Evolutionary conservation across 768 basidiomycete species (phyloP), one percentile per base, ranked within the genome.

Genomic region (Lactarius sp.): DNA sequence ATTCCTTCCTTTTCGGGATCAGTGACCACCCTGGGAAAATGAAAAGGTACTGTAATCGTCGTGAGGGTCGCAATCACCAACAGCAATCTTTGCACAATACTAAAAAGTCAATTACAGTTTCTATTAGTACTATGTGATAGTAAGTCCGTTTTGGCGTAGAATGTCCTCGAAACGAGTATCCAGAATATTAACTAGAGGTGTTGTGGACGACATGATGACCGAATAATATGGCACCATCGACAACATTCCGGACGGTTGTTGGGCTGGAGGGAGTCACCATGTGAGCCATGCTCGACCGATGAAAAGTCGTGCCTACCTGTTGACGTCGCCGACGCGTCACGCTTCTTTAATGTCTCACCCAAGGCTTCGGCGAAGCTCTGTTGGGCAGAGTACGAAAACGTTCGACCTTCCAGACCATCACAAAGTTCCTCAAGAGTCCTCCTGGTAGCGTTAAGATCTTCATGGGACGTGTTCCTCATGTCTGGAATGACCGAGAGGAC

Each of bases 371-470:
- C 42, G 13, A 65, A 51, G 22, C 31, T 37, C 18, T 56, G 6
- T 59, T 52, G 64, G 10, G n/a, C 54, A 14, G 59, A 42, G 4
- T 4, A 12, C 22, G 59, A 46, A 42, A 60, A 52, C n/a, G n/a
- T n/a, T 5, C 7, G 14, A 13, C 42, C 54, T 1, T 56, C 18
- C 34, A 65, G 41, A 9, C 49, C 59, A 37, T 8, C 46, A 34
- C 64, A 60, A 46, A 65, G 59, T 2, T 56, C 49, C 1, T 20
- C 10, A 39, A 60, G 47, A 12, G 59, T 56, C 49, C 16, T 37
- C 27, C 46, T 60, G 13, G 27, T 31, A 8, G 37, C 59, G 7
- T 60, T 14, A 8, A 65, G 49, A 12, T 65, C 64, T n/a, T 46
- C 39, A n/a, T n/a, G n/a, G 36, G 54, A 31, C 16, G 49, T 54